These are phyloP conservation scores for Aschersonia sp. DNA, from an alignment of 2,329 filamentous ascomycete species.

Conservation along the genomic window DNA sequence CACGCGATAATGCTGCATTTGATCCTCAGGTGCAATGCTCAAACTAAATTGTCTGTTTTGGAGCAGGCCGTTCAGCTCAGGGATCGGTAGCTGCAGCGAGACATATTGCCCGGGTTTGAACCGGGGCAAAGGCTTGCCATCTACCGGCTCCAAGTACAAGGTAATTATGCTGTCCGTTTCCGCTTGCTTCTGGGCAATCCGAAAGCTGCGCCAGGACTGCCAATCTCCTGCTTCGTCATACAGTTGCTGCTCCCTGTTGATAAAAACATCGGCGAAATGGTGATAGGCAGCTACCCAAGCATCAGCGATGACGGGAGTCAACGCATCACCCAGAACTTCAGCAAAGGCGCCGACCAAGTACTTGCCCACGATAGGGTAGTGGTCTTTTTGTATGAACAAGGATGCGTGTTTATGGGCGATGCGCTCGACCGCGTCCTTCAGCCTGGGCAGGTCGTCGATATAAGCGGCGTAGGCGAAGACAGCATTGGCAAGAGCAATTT, in stretches of 20 bases:
- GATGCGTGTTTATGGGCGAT: slow-evolving; percentile 67
- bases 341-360: slow-evolving; percentile 54
- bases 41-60: slow-evolving; percentile 68
- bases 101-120: slow-evolving; percentile 64
- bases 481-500: slow-evolving; percentile 51
- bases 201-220: slow-evolving; percentile 35
- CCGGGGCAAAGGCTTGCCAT: slow-evolving; percentile 37
- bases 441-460: slow-evolving; percentile 52
- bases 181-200: slow-evolving; percentile 42
- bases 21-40: slow-evolving; percentile 37
- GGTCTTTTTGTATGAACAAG: slow-evolving; percentile 51
- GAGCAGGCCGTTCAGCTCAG: slow-evolving; percentile 39
- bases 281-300: slow-evolving; percentile 62
- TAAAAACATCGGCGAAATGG: slow-evolving; percentile 57
- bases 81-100: slow-evolving; percentile 46
- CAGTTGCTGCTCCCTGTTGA: slow-evolving; percentile 44
- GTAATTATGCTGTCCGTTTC: slow-evolving; percentile 49
- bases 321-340: slow-evolving; percentile 48
- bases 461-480: slow-evolving; percentile 59
- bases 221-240: slow-evolving; percentile 36
- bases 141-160: slow-evolving; percentile 52
- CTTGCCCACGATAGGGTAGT: slow-evolving; percentile 57
- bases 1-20: slow-evolving; percentile 51
- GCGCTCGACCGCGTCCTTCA: slow-evolving; percentile 43
- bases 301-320: slow-evolving; percentile 50